phyloP scores from a whole-genome alignment of 495 filamentous ascomycete genomes.

The Daldinia concentrica region DNA sequence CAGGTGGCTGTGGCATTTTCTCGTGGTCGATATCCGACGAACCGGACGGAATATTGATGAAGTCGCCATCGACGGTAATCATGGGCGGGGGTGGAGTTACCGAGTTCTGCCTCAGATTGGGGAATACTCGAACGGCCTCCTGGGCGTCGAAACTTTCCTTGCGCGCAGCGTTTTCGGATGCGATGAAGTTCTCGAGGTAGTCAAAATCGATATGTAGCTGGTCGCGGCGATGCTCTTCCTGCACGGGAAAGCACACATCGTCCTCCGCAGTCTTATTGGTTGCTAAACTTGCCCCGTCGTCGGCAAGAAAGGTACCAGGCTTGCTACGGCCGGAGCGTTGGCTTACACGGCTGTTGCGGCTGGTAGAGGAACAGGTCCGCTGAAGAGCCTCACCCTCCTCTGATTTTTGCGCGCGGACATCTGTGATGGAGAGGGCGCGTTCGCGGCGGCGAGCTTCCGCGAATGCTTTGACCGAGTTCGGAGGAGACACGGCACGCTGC shows the following conservation, averaged over 20 bases:
- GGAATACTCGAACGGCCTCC: slow-evolving; percentile 63
- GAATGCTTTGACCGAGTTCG: slow-evolving; percentile 97
- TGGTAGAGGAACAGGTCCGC: slow-evolving; percentile 75
- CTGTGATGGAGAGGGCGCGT: slow-evolving; percentile 62
- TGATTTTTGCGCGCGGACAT: slow-evolving; percentile 49
- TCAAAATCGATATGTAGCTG: slow-evolving; percentile 81
- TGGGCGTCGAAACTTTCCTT: slow-evolving; percentile 48
- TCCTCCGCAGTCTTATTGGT: slow-evolving; percentile 72
- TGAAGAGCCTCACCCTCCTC: slow-evolving; percentile 73
- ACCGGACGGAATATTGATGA: slow-evolving; percentile 56
- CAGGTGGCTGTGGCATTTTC: slow-evolving; percentile 32
- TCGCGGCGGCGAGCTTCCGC: slow-evolving; percentile 75
- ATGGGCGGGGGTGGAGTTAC: slow-evolving; percentile 33
- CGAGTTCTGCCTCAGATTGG: slow-evolving; percentile 61
- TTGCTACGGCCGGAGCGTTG: slow-evolving; percentile 53
- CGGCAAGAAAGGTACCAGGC: slow-evolving; percentile 54
- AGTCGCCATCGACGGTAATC: slow-evolving; percentile 60
- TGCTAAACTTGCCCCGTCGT: slow-evolving; percentile 58
- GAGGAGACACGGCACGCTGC: slow-evolving; percentile 79
- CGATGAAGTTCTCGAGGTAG: slow-evolving; percentile 83
- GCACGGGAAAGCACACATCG: slow-evolving; percentile 83
- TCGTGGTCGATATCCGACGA: slow-evolving; percentile 49
- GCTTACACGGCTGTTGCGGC: slow-evolving; percentile 58
- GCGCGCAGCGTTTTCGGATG: slow-evolving; percentile 61
- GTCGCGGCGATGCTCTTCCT: slow-evolving; percentile 57